A percentile compares a stretch with the other conserved stretches of the same genome.
Conservation (phyloP, 1,139 yeast species). For the Sugiyamaella xylanicola region DNA sequence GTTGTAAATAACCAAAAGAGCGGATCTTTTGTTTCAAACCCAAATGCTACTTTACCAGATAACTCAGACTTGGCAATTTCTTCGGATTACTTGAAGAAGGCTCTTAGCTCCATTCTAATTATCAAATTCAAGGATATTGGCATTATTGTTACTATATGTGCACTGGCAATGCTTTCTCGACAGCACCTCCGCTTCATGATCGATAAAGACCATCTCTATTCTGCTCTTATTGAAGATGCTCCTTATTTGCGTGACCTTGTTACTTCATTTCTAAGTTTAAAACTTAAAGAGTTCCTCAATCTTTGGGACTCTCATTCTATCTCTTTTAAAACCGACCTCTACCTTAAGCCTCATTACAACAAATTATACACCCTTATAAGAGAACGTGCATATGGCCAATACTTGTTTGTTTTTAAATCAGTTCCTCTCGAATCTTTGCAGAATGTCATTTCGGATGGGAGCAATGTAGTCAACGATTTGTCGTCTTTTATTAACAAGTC, state of each 20-base stretch:
- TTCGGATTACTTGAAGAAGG: neutral
- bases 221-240: slow-evolving; percentile 55
- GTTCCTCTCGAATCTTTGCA: slow-evolving; percentile 25
- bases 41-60: neutral
- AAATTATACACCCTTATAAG: slow-evolving; percentile 24
- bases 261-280: slow-evolving; percentile 22
- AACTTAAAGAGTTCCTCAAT: slow-evolving; percentile 25
- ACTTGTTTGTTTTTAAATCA: slow-evolving; percentile 29
- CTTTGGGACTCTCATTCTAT: slow-evolving; percentile 26
- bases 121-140: slow-evolving; percentile 26
- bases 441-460: neutral
- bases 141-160: slow-evolving; percentile 31
- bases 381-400: slow-evolving; percentile 32
- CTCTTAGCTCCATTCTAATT: neutral
- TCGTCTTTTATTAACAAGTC: slow-evolving; percentile 14
- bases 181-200: slow-evolving; percentile 31
- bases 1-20: neutral
- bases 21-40: too few species aligned
- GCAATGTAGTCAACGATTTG: neutral
- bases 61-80: neutral
- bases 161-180: slow-evolving; percentile 33
- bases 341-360: slow-evolving; percentile 25
- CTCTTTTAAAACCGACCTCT: slow-evolving; percentile 29
- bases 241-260: slow-evolving; percentile 26
- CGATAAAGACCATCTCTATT: slow-evolving; percentile 60